phyloP scores from a whole-genome alignment of 148 eudicot species.

The Arctostaphylos glauca region DNA sequence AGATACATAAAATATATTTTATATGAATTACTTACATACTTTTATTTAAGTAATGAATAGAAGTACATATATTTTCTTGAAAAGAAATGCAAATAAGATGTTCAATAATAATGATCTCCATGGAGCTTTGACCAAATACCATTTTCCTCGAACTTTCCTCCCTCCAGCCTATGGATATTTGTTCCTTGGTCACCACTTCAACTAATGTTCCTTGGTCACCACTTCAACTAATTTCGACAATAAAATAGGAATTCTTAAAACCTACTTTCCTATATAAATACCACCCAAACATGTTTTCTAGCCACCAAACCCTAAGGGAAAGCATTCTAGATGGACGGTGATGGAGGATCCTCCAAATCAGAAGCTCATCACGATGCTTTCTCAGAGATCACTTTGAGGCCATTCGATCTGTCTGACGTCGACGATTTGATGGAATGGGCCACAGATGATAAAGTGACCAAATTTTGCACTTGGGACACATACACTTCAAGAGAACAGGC shows the following conservation, averaged over 20 bases:
- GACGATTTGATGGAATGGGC: conserved; percentile 44
- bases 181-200: no score
- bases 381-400: conserved; percentile 30
- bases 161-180: background rate
- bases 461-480: conserved; percentile 27
- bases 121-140: background rate
- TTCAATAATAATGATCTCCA: no score
- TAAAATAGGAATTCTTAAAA: background rate
- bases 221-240: background rate
- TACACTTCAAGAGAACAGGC: conserved; percentile 32
- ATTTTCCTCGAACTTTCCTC: background rate
- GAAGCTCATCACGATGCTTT: background rate
- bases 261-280: background rate
- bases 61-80: no score
- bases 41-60: no score
- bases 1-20: no score
- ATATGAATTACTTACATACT: no score
- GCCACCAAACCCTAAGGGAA: background rate
- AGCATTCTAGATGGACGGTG: conserved; percentile 5
- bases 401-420: conserved; percentile 22
- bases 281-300: background rate
- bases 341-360: background rate
- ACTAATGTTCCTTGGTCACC: background rate
- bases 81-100: no score
- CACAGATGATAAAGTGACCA: conserved; percentile 35